Base-by-base conservation (phyloP, 805 yeast species). In the Spathaspora girioi region DNA sequence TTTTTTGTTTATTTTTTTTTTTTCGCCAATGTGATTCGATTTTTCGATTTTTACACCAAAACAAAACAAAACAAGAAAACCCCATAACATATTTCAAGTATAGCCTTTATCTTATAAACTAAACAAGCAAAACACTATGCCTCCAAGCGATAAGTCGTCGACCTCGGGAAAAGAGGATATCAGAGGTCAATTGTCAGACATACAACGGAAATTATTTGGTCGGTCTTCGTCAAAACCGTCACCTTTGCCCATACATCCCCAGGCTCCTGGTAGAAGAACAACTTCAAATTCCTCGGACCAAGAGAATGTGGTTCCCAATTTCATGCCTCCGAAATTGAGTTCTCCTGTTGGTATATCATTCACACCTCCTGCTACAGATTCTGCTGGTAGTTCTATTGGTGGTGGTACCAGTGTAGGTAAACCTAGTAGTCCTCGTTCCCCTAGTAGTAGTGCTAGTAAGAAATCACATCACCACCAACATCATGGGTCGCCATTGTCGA, bases 151-250 rank as follows among this genome's bases (percentile, higher is more conserved):
- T 15, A 53, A 44, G 48, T 45, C 56, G 3, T 17, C 38, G 23
- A 3, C 29, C 5, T 17, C 50, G 9, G 27, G 40, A 2, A 50
- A 45, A 6, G 54, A 53, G 15, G 76, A 71, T 55, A 69, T 71
- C 26, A 58, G 75, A 43, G 73, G 70, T 29, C 76, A 71, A 53
- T 66, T 71, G 48, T 67, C 73, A 17, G 74, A 71, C 52, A 68
- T 71, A 54, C 75, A 70, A 53, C 65, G 59, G 46, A 61, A 66
- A 48, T 63, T 71, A 44, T 70, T 70, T 47, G 63, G 61, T 12
- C 59, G 59, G 18, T 35, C 50, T 19, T 48, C 55, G 5, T 14
- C 40, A 31, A 15, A 23, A 23, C 44, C 42, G 20, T 27, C 51
- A 9, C 57, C 52, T 35, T 48, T 35, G 38, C 38, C 29, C 53